These are phyloP conservation scores for Cystobasidiaceae sp. DNA, from an alignment of 1,284 basidiomycete species.

Conservation along the genomic window DNA sequence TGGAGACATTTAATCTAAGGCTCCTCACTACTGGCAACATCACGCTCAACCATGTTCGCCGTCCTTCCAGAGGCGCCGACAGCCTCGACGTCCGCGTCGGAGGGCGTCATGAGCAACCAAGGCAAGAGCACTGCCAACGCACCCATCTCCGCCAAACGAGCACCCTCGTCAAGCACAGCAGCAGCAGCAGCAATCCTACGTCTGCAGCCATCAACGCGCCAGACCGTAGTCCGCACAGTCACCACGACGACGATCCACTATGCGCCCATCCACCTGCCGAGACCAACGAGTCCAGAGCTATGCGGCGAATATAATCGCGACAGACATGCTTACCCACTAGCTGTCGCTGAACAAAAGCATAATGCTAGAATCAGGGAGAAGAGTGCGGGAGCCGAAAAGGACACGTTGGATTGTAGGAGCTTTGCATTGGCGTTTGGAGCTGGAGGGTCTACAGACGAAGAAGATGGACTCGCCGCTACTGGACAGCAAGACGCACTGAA, in stretches of 20 bases:
- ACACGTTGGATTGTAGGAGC: not conserved
- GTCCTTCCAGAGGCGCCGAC: too few species aligned
- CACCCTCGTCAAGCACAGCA: not conserved
- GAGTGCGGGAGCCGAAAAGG: not conserved
- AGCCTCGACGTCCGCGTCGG: too few species aligned
- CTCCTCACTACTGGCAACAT: too few species aligned
- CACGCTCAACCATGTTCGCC: too few species aligned
- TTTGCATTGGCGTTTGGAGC: not conserved
- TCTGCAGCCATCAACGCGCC: slow-evolving; percentile 38
- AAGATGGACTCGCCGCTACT: too few species aligned
- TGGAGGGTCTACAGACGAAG: not conserved
- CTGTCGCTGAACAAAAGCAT: not conserved
- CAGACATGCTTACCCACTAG: not conserved
- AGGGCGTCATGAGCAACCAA: too few species aligned
- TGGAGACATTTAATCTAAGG: too few species aligned
- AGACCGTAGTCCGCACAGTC: slow-evolving; percentile 41
- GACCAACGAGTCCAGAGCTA: slow-evolving; percentile 24
- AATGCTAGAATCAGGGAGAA: not conserved
- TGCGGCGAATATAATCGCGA: slow-evolving; percentile 16
- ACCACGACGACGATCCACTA: slow-evolving; percentile 42
- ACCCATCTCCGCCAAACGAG: too few species aligned
- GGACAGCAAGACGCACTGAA: too few species aligned
- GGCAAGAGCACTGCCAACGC: too few species aligned
- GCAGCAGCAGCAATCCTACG: slow-evolving; percentile 35
- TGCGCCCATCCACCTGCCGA: slow-evolving; percentile 41